A percentile compares a stretch with the other conserved stretches of the same genome.
phyloP scores from a whole-genome alignment of 2,329 filamentous ascomycete genomes.

The Mariannaea elegans region DNA sequence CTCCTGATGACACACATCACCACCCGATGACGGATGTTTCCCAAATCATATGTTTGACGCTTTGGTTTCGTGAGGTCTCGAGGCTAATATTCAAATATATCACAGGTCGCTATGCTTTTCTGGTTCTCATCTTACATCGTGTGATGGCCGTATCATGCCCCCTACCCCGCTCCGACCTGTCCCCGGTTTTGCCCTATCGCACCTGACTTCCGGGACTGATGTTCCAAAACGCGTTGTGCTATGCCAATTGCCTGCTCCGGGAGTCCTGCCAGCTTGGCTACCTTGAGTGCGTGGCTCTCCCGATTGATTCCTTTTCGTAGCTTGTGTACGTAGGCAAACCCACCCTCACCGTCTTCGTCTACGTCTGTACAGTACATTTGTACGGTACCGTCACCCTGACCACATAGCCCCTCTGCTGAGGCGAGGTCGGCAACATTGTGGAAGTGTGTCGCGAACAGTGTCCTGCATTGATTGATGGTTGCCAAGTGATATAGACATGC shows the following conservation, averaged over 20 bases:
- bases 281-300: constrained; percentile 90
- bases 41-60: constrained; percentile 31
- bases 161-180: constrained; percentile 18
- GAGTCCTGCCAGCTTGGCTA: constrained; percentile 86
- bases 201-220: constrained; percentile 10
- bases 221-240: constrained; percentile 66
- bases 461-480: constrained; percentile 77
- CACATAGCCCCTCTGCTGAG: constrained; percentile 55
- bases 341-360: constrained; percentile 72
- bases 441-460: constrained; percentile 95
- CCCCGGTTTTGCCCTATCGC: constrained; percentile 7
- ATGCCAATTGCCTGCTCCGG: constrained; percentile 76
- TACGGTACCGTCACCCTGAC: constrained; percentile 54
- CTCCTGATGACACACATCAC: constrained; percentile 67
- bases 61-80: constrained; percentile 44
- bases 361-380: constrained; percentile 91
- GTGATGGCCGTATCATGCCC: constrained; percentile 26
- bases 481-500: constrained; percentile 88
- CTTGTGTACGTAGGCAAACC: constrained; percentile 88
- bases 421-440: constrained; percentile 85
- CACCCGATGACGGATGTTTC: constrained; percentile 62
- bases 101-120: constrained; percentile 27
- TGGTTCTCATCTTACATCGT: constrained; percentile 22
- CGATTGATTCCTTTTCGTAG: constrained; percentile 84
- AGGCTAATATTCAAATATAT: constrained; percentile 47